A percentile compares a stretch with the other conserved stretches of the same genome.
These are phyloP conservation scores for Nicotiana sylvestris DNA, from an alignment of 257 asterid species.

Conservation along the genomic window DNA sequence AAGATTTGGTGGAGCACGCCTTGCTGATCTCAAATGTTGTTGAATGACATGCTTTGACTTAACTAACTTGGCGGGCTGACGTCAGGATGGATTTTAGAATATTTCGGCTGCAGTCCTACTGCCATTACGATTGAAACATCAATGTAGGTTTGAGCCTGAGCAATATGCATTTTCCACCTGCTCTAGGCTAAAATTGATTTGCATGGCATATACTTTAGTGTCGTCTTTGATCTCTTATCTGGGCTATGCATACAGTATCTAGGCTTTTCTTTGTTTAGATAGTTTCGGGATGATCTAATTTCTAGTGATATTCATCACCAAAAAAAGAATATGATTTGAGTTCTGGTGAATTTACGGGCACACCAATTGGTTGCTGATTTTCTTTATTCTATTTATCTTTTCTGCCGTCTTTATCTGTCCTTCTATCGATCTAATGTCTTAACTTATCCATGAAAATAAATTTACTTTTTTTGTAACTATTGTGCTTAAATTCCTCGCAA, in stretches of 20 bases:
- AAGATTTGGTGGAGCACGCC: background rate
- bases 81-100: background rate
- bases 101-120: background rate
- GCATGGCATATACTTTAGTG: background rate
- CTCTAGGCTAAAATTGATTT: background rate
- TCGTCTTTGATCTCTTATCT: background rate
- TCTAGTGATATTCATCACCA: background rate
- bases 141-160: background rate
- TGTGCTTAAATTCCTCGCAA: background rate
- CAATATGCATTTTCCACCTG: background rate
- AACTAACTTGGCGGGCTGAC: background rate
- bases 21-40: background rate
- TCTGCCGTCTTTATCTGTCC: background rate
- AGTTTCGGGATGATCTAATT: background rate
- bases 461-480: background rate
- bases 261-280: background rate
- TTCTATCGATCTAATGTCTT: background rate
- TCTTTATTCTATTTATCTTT: background rate
- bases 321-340: background rate
- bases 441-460: background rate
- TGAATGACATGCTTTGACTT: background rate
- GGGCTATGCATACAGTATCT: background rate
- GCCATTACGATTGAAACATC: background rate
- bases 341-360: background rate
- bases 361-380: background rate